Evolutionary conservation across 306 rosid genomes (phyloP).

Genomic region (Albizia julibrissin): DNA sequence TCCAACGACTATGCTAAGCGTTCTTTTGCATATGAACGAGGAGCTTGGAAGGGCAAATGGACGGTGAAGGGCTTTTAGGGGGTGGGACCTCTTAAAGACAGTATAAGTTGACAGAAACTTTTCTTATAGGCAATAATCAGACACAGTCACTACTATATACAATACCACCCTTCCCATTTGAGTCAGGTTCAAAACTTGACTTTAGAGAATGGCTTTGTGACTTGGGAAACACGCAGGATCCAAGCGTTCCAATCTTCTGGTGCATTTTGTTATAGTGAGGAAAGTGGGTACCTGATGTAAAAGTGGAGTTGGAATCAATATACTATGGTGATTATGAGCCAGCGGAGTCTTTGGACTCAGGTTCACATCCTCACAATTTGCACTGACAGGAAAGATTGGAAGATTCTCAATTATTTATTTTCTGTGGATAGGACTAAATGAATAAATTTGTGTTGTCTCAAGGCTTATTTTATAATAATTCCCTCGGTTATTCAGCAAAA

Average conservation of each 20-base stretch:
- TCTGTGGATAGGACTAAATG: slow-evolving; percentile 15
- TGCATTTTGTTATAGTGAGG: slow-evolving; percentile 38
- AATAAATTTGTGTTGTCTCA: slow-evolving; percentile 5
- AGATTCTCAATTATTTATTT: slow-evolving; percentile 37
- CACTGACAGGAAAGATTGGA: slow-evolving; percentile 22
- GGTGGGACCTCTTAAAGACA: slow-evolving; percentile 49
- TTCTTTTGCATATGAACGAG: slow-evolving; percentile 30
- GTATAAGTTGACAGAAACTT: slow-evolving; percentile 36
- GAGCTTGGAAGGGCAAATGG: slow-evolving; percentile 47
- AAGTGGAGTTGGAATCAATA: slow-evolving; percentile 23
- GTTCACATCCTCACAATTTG: slow-evolving; percentile 35
- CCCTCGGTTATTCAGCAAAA: neutral
- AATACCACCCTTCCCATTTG: slow-evolving; percentile 8
- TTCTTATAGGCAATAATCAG: slow-evolving; percentile 29
- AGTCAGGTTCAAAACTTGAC: slow-evolving; percentile 20
- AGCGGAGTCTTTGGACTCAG: slow-evolving; percentile 32
- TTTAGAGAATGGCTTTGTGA: slow-evolving; percentile 28
- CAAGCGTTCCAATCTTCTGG: slow-evolving; percentile 37
- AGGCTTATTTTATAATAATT: neutral
- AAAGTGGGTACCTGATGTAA: slow-evolving; percentile 43
- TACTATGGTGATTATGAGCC: slow-evolving; percentile 13
- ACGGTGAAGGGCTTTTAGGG: slow-evolving; percentile 56
- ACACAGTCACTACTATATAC: slow-evolving; percentile 19
- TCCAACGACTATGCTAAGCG: slow-evolving; percentile 32
- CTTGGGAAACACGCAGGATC: slow-evolving; percentile 37